A percentile compares a stretch with the other conserved stretches of the same genome.
phyloP scores from a whole-genome alignment of 345 rosid genomes.

The Arabidopsis suecica region DNA sequence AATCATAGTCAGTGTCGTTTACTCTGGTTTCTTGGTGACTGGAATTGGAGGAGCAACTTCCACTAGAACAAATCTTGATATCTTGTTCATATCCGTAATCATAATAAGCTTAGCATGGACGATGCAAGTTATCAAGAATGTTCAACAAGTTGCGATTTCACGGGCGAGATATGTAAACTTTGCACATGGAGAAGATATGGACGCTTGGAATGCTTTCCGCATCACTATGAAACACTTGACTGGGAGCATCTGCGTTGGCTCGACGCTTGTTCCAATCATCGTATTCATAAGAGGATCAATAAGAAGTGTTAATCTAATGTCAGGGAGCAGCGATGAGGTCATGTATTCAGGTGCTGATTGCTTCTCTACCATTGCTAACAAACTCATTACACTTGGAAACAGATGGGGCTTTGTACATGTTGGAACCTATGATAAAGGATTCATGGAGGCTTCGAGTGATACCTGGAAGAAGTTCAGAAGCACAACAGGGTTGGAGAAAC shows the following conservation, averaged over 20 bases:
- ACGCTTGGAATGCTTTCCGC: conserved; percentile 46
- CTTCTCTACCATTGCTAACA: conserved; percentile 59
- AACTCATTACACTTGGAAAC: conserved; percentile 59
- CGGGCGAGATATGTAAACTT: conserved; percentile 60
- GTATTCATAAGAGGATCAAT: conserved; percentile 62
- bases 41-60: conserved; percentile 89
- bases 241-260: conserved; percentile 78
- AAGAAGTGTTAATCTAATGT: conserved; percentile 53
- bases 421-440: conserved; percentile 68
- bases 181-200: conserved; percentile 58
- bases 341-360: conserved; percentile 74
- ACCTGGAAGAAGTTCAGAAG: conserved; percentile 64
- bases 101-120: conserved; percentile 77
- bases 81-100: conserved; percentile 57
- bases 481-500: conserved; percentile 42
- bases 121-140: conserved; percentile 74
- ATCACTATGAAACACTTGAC: conserved; percentile 57
- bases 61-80: conserved; percentile 55
- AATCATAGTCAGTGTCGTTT: conserved; percentile 42
- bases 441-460: conserved; percentile 72
- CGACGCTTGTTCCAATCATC: conserved; percentile 59
- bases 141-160: conserved; percentile 62
- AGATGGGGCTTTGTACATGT: conserved; percentile 88
- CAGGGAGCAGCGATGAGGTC: conserved; percentile 68
- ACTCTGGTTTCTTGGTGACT: conserved; percentile 63